A percentile compares a stretch with the other conserved stretches of the same genome.
Conservation (phyloP, 805 yeast species). For the Suhomyces tanzawaensis region DNA sequence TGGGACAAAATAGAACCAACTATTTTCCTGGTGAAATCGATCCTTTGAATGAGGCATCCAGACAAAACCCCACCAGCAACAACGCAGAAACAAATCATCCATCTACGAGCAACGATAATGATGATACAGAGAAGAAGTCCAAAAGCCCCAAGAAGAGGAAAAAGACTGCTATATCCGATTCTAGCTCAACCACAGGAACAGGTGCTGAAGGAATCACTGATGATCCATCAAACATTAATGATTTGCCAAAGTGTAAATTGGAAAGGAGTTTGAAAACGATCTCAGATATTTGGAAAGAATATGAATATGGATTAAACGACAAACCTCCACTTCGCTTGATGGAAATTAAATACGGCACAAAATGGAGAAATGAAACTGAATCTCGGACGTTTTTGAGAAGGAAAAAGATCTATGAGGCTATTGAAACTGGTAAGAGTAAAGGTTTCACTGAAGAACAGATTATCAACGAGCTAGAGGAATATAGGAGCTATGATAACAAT, state of each 20-base stretch:
- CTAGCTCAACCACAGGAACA: background rate
- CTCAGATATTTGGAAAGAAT: slow-evolving; percentile 55
- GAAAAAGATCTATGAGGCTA: slow-evolving; percentile 53
- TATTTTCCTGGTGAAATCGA: slow-evolving; percentile 4
- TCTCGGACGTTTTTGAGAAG: slow-evolving; percentile 53
- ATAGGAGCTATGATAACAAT: slow-evolving; percentile 39
- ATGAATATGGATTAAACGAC: slow-evolving; percentile 48
- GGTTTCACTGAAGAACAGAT: slow-evolving; percentile 45
- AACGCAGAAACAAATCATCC: background rate
- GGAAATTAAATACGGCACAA: slow-evolving; percentile 48
- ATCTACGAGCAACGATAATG: background rate
- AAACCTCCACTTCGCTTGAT: slow-evolving; percentile 52
- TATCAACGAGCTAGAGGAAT: slow-evolving; percentile 46
- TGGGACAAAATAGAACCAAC: background rate
- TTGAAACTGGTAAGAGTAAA: slow-evolving; percentile 46
- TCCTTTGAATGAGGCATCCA: background rate
- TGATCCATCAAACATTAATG: background rate
- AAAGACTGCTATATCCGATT: background rate
- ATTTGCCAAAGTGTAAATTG: slow-evolving; percentile 8
- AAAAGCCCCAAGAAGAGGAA: slow-evolving; percentile 4
- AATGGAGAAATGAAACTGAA: slow-evolving; percentile 57
- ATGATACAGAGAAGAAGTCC: background rate
- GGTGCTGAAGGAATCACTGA: background rate
- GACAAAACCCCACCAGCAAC: background rate
- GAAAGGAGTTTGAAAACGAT: slow-evolving; percentile 14